Base-by-base conservation (phyloP, 345 rosid genomes). In the Sisymbrium irio region DNA sequence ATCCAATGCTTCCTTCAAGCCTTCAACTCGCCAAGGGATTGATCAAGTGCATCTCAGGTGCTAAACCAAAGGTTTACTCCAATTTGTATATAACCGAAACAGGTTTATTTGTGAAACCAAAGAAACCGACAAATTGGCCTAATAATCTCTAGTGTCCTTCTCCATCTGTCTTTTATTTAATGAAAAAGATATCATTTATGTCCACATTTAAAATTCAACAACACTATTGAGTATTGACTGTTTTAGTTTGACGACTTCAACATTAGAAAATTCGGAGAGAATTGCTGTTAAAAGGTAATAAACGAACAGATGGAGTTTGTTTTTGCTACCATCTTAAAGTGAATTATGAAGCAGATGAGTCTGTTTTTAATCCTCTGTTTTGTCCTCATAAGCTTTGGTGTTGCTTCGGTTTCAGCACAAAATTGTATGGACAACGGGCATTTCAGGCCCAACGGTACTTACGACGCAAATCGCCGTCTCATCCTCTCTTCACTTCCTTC, bases 401-500 rank as follows among this genome's bases (percentile, higher is more conserved):
- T 42, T 44, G 33, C 40, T 71, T 30, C 18, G 17, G 51, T 39
- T 12, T 55, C 60, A 42, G 73, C 78, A 44, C 53, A 62, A 22
- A 20, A 1, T 22, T 73, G 65, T 2, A 14, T 7, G 30, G 9
- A 45, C 18, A 8, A 12, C 1, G 79, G 81, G 18, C 32, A 65
- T 60, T 80, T 80, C 75, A 71, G 20, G 15, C 30, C 46, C 1
- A 77, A 79, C 28, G 37, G 73, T 20, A 20, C 65, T 0, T 82
- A 74, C 40, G 77, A 56, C 6, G 13, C 13, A 8, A 82, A 77
- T 45, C 85, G 65, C 3, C 58, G 28, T 0, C 60, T 50, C n/a
- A 49, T 56, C 58, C 69, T 75, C 46, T 64, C 74, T 41, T 79
- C 55, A 35, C 78, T 81, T 1, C 54, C 75, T 39, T 46, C 67